Base-by-base conservation (phyloP, 257 asterid genomes). In the Leonotis leonurus region DNA sequence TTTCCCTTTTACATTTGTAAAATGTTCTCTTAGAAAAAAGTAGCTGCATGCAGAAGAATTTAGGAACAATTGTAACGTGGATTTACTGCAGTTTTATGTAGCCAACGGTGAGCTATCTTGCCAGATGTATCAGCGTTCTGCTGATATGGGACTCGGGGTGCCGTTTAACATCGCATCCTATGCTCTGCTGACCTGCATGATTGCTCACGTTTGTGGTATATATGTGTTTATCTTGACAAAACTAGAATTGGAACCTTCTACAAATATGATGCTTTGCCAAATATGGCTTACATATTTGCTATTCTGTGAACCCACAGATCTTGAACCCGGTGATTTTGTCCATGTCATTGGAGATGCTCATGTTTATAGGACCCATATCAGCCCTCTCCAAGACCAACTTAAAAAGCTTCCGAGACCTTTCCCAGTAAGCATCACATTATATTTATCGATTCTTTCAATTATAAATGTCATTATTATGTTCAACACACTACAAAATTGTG, bases 291-390 rank as follows among this genome's bases (percentile, higher is more conserved):
- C 51, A 18, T 62, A 44, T 10, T 12, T 10, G n/a, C n/a, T 29
- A 4, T 26, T 22, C 63, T 56, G 3, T 27, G 6, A 2, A 14
- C 56, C 14, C 60, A 24, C 81, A 87, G 99, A 73, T 65, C 95
- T 93, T 64, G 78, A 77, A 60, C 97, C 97, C 17, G 99, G 97
- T 52, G 96, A 93, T 22, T 85, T 93, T 57, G 62, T 87, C 69
- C 95, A 89, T 72, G 88, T 87, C 29, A 79, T 93, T 54, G 99
- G 99, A 59, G 99, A 93, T 72, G 85, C 90, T 53, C 97, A 93
- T 80, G 94, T 87, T 68, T 93, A 93, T 61, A 82, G 48, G 40
- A 89, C 87, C 43, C 99, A 93, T 24, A 56, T 87, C 56, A 67
- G 77, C 63, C 87, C 96, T 71, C 78, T 93, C 65, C 91, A 83